A percentile compares a stretch with the other conserved stretches of the same genome.
These are phyloP conservation scores for Artemisia annua DNA, from an alignment of 129 eudicot genomes.

Conservation along the genomic window DNA sequence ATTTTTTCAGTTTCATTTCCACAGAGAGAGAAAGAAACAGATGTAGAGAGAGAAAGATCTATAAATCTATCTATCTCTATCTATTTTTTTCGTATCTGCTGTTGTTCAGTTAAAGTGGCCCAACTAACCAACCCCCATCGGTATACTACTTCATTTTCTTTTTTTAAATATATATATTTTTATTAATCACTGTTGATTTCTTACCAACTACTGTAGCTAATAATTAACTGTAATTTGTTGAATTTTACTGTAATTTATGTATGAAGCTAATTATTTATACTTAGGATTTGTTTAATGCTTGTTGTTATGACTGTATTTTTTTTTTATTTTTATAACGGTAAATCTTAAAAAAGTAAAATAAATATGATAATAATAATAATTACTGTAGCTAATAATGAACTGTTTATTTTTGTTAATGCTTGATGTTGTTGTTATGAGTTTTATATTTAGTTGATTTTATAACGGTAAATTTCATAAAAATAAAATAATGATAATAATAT, in stretches of 20 bases:
- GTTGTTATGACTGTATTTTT: not conserved
- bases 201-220: not conserved
- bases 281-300: slow-evolving; percentile 29
- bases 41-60: slow-evolving; percentile 31
- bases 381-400: no score
- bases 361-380: no score
- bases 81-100: slow-evolving; percentile 22
- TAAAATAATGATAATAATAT: no score
- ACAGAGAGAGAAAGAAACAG: slow-evolving; percentile 36
- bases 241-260: slow-evolving; percentile 18
- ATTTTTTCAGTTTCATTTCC: slow-evolving; percentile 8
- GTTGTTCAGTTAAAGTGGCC: slow-evolving; percentile 38
- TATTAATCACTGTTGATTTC: no score
- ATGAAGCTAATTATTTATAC: not conserved
- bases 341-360: no score
- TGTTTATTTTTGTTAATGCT: no score
- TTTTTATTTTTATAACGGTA: no score
- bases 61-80: slow-evolving; percentile 29
- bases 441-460: no score
- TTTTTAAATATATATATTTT: no score
- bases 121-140: slow-evolving; percentile 18
- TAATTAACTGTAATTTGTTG: not conserved
- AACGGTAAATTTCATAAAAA: no score
- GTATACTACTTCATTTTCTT: not conserved
- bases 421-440: no score